Evolutionary conservation across 352 stramenopile genomes (phyloP).

Genomic region (Phytopythium litorale): DNA sequence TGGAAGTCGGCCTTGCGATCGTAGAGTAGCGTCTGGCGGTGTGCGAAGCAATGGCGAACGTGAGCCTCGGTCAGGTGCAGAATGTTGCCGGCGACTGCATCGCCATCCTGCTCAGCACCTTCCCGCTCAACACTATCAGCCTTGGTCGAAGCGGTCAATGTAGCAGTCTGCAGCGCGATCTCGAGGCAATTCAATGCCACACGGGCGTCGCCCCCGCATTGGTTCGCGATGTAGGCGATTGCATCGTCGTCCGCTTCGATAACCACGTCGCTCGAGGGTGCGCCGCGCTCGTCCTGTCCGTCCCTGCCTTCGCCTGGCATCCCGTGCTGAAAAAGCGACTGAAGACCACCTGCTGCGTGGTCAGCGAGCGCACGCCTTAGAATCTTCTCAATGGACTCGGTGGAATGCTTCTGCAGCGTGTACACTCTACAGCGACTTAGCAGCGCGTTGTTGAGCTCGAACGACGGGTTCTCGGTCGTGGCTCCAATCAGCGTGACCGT

Average conservation of each 20-base stretch:
- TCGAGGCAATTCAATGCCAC: conserved; percentile 83
- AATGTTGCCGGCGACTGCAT: not conserved
- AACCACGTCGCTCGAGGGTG: not conserved
- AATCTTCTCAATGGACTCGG: conserved; percentile 61
- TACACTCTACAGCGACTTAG: conserved; percentile 80
- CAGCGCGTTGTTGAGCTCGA: conserved; percentile 85
- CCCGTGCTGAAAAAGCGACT: conserved; percentile 13
- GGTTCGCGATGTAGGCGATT: conserved; percentile 60
- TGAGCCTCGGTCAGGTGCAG: conserved; percentile 49
- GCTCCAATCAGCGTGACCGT: conserved; percentile 87
- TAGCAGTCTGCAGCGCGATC: conserved; percentile 60
- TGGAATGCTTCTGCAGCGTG: conserved; percentile 64
- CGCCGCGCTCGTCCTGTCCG: conserved; percentile 6
- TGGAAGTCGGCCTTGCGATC: conserved; percentile 85
- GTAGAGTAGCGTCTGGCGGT: conserved; percentile 76
- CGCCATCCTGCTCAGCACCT: too few relatives aligned
- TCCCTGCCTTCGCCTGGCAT: not conserved
- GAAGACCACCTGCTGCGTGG: conserved; percentile 21
- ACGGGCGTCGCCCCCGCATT: conserved; percentile 76
- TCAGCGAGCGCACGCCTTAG: conserved; percentile 53
- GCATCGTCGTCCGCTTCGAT: conserved; percentile 54
- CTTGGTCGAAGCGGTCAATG: conserved; percentile 8
- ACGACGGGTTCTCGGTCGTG: conserved; percentile 88
- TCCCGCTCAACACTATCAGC: not conserved
- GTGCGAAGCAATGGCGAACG: conserved; percentile 67